These are phyloP conservation scores for Neopestalotiopsis sp. DNA, from an alignment of 2,329 filamentous ascomycete genomes.

Conservation along the genomic window DNA sequence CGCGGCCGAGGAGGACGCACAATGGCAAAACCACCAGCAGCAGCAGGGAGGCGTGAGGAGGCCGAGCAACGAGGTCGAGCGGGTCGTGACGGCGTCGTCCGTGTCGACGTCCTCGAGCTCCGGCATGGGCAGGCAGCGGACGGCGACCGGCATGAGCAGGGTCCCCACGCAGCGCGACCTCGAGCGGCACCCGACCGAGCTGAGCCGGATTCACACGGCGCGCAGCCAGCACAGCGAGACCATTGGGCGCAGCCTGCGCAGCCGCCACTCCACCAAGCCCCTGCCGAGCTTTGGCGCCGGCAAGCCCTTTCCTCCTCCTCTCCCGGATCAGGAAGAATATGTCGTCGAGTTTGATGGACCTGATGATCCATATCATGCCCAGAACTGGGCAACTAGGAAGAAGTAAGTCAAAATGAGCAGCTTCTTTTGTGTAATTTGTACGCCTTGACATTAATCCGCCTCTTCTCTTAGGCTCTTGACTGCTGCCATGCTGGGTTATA, in stretches of 20 bases:
- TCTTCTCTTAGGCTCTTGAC: conserved; percentile 57
- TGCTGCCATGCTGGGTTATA: conserved; percentile 73
- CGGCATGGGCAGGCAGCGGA: conserved; percentile 38
- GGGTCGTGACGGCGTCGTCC: conserved; percentile 60
- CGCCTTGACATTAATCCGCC: background rate
- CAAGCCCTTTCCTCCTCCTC: conserved; percentile 74
- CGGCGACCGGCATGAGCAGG: conserved; percentile 60
- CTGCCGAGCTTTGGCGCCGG: conserved; percentile 74
- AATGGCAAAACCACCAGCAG: conserved; percentile 10
- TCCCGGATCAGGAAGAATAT: conserved; percentile 77
- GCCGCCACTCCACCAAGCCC: conserved; percentile 60
- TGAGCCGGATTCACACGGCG: conserved; percentile 75
- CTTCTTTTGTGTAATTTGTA: background rate
- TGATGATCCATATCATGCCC: conserved; percentile 82
- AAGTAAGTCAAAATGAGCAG: conserved; percentile 60
- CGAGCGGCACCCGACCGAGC: conserved; percentile 71
- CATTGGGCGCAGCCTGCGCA: conserved; percentile 63
- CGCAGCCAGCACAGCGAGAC: conserved; percentile 74
- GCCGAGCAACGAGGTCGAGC: conserved; percentile 47
- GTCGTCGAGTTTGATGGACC: conserved; percentile 86
- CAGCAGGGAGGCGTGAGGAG: conserved; percentile 27
- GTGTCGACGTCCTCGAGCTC: conserved; percentile 52
- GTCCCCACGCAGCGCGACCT: conserved; percentile 71
- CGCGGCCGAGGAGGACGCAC: conserved; percentile 52
- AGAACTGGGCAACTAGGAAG: conserved; percentile 83